Evolutionary conservation across 2,329 filamentous ascomycete species (phyloP).

Genomic region (Boeremia exigua): DNA sequence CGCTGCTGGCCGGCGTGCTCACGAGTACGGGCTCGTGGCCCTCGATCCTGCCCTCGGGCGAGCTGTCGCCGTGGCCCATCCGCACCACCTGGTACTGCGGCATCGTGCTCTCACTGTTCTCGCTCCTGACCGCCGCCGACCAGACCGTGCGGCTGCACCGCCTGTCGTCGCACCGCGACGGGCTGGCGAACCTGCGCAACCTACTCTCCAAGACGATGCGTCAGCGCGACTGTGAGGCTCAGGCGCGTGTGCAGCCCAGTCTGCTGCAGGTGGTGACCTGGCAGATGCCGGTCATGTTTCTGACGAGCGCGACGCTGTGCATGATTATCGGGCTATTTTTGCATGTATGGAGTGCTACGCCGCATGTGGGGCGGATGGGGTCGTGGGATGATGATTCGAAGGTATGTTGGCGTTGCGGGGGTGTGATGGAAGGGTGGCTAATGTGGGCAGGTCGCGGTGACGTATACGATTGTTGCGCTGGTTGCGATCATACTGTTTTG

Average conservation of each 20-base stretch:
- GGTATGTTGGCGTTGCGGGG: constrained; percentile 1
- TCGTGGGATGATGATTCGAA: constrained; percentile 42
- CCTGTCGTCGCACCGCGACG: constrained; percentile 50
- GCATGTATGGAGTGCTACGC: constrained; percentile 45
- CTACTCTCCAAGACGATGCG: constrained; percentile 35
- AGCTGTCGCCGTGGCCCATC: constrained; percentile 49
- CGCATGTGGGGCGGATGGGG: constrained; percentile 21
- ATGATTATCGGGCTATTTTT: constrained; percentile 48
- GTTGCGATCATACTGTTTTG: constrained; percentile 25
- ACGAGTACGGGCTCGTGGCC: constrained; percentile 54
- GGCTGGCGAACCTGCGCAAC: constrained; percentile 42
- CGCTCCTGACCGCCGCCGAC: constrained; percentile 54
- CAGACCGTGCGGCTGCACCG: constrained; percentile 53
- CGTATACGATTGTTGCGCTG: constrained; percentile 22
- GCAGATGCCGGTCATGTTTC: constrained; percentile 48
- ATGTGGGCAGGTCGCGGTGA: constrained; percentile 25
- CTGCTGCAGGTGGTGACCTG: constrained; percentile 43
- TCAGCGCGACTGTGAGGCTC: constrained; percentile 7
- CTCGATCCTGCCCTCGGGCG: constrained; percentile 48
- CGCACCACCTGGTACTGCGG: constrained; percentile 52
- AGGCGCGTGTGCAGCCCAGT: constrained; percentile 25
- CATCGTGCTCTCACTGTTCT: constrained; percentile 58
- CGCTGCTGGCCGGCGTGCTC: constrained; percentile 44
- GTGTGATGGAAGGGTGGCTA: background rate
- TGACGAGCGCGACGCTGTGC: constrained; percentile 41